These are phyloP conservation scores for Coprinopsis strossmayeri DNA, from an alignment of 768 basidiomycete genomes.

Conservation along the genomic window DNA sequence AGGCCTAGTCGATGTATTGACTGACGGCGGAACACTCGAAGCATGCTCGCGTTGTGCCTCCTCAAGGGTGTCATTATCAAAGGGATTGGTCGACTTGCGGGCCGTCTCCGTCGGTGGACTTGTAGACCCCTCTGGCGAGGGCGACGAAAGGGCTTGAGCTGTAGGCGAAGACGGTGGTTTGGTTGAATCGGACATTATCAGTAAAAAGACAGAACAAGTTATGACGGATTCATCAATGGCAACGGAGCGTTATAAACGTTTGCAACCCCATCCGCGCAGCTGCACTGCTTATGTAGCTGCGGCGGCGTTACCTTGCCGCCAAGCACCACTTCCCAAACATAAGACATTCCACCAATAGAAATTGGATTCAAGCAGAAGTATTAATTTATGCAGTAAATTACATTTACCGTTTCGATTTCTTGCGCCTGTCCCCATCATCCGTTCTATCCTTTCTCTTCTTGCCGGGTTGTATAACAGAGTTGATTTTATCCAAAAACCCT, in stretches of 20 bases:
- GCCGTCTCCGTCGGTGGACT: conserved; percentile 3
- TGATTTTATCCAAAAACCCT: conserved; percentile 7
- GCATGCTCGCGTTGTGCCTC: background rate
- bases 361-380: no score
- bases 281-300: background rate
- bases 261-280: conserved; percentile 1
- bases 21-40: background rate
- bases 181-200: conserved; percentile 5
- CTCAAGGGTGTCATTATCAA: background rate
- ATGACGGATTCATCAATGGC: background rate
- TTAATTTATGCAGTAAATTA: conserved; percentile 11
- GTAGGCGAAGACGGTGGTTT: conserved; percentile 2
- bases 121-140: background rate
- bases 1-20: background rate
- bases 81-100: background rate
- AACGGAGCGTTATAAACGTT: background rate
- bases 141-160: background rate
- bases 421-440: conserved; percentile 9
- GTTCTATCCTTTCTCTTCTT: conserved; percentile 6
- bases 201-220: background rate
- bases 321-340: conserved; percentile 3
- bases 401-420: background rate
- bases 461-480: conserved; percentile 17
- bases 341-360: background rate
- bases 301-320: conserved; percentile 10